Percentiles rank a stretch among this genome's conserved stretches.
Conservation (phyloP, 495 filamentous ascomycete genomes). For the Penicillium angulare region DNA sequence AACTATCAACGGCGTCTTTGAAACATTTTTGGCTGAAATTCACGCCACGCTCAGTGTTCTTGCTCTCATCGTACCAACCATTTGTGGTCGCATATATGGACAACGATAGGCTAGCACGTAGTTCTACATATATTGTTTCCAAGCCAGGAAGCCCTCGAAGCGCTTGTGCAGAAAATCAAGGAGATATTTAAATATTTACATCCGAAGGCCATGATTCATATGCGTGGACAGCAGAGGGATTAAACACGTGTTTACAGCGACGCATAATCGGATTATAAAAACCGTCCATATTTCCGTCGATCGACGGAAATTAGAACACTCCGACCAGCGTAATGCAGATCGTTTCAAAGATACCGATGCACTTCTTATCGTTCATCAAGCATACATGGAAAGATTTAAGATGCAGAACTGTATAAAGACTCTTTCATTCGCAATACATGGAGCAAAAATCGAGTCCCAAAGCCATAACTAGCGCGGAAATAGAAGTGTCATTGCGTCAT, state of each 20-base stretch:
- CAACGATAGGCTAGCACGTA: constrained; percentile 27
- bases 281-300: constrained; percentile 13
- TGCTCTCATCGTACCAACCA: constrained; percentile 25
- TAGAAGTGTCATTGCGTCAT: too few species aligned
- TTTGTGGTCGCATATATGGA: constrained; percentile 38
- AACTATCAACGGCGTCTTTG: constrained; percentile 15
- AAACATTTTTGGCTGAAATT: constrained; percentile 19
- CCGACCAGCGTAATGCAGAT: background rate
- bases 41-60: constrained; percentile 23
- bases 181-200: too few species aligned
- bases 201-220: background rate
- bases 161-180: too few species aligned
- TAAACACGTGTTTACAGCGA: too few species aligned
- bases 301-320: constrained; percentile 3
- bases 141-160: background rate
- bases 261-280: constrained; percentile 7
- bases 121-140: constrained; percentile 19
- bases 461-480: too few species aligned
- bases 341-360: background rate
- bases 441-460: too few species aligned
- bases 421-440: too few species aligned
- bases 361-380: background rate
- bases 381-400: too few species aligned
- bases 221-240: background rate
- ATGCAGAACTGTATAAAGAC: too few species aligned